phyloP scores from a whole-genome alignment of 2,329 filamentous ascomycete genomes.

The Sporothrix brasiliensis region DNA sequence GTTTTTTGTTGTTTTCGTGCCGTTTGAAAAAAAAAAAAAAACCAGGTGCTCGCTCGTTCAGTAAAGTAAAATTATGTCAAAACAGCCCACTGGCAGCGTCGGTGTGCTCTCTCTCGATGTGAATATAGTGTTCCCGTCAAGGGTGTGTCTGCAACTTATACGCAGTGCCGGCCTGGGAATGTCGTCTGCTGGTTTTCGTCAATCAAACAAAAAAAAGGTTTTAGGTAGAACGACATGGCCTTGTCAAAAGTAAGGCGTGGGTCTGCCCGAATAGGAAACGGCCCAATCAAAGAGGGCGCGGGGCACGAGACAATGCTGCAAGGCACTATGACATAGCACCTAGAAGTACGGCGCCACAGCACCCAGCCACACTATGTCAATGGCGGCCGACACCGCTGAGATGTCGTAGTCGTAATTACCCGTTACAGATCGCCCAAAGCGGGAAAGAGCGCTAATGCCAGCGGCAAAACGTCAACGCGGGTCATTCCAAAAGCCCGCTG shows the following conservation, averaged over 20 bases:
- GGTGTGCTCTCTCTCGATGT: too few relatives aligned
- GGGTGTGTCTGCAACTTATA: slow-evolving; percentile 17
- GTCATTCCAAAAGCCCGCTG: slow-evolving; percentile 18
- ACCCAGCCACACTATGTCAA: slow-evolving; percentile 26
- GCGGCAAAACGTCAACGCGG: slow-evolving; percentile 16
- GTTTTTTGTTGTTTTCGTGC: slow-evolving; percentile 5
- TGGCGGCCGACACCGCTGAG: slow-evolving; percentile 18
- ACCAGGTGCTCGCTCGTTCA: background rate
- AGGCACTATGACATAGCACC: background rate
- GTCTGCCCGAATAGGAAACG: slow-evolving; percentile 9
- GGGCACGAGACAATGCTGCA: slow-evolving; percentile 1
- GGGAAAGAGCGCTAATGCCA: background rate
- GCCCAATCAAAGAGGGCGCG: slow-evolving; percentile 25
- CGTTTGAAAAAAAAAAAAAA: background rate
- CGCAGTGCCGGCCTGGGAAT: slow-evolving; percentile 17
- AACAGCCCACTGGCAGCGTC: background rate
- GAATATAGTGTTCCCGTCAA: slow-evolving; percentile 10
- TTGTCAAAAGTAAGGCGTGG: slow-evolving; percentile 24
- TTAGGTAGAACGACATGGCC: slow-evolving; percentile 27
- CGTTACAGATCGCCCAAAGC: background rate
- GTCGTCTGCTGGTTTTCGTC: background rate
- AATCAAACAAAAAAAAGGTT: slow-evolving; percentile 18
- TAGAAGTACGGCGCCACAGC: slow-evolving; percentile 9
- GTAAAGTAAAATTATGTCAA: background rate
- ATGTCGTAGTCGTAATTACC: background rate